phyloP scores from a whole-genome alignment of 257 asterid species.

The Cordia subcordata region DNA sequence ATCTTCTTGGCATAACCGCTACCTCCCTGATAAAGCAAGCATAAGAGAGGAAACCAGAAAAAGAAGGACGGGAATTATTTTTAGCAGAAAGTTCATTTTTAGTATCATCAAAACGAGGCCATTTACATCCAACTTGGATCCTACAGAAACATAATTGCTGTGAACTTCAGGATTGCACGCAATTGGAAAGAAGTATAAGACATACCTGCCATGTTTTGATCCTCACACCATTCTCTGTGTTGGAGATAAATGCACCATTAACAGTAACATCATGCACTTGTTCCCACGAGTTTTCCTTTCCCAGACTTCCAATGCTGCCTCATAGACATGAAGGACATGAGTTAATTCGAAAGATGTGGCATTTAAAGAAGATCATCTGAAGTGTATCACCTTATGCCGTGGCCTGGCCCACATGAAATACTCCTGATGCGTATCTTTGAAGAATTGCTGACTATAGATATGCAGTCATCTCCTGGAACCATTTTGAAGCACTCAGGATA shows the following conservation, averaged over 20 bases:
- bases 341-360: not conserved
- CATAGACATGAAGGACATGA: not conserved
- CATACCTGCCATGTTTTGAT: constrained; percentile 93
- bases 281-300: constrained; percentile 44
- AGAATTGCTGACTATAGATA: constrained; percentile 82
- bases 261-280: constrained; percentile 55
- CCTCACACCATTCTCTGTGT: constrained; percentile 69
- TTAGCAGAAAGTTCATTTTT: not conserved
- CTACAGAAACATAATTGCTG: not conserved
- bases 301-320: constrained; percentile 84
- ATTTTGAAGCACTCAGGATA: not conserved
- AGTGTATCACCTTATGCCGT: constrained; percentile 73
- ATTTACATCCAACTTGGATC: too few species aligned
- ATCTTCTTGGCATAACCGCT: constrained; percentile 67
- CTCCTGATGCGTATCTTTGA: constrained; percentile 44
- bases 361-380: not conserved
- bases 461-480: constrained; percentile 80
- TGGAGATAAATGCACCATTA: constrained; percentile 38
- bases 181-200: not conserved
- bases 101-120: not conserved
- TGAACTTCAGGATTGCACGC: not conserved
- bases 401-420: constrained; percentile 62
- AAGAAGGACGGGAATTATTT: too few species aligned
- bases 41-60: not conserved
- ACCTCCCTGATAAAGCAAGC: constrained; percentile 62